Evolutionary conservation across 805 yeast genomes (phyloP), one percentile per base, ranked within the genome.

Genomic region (Dipodascus albidus): DNA sequence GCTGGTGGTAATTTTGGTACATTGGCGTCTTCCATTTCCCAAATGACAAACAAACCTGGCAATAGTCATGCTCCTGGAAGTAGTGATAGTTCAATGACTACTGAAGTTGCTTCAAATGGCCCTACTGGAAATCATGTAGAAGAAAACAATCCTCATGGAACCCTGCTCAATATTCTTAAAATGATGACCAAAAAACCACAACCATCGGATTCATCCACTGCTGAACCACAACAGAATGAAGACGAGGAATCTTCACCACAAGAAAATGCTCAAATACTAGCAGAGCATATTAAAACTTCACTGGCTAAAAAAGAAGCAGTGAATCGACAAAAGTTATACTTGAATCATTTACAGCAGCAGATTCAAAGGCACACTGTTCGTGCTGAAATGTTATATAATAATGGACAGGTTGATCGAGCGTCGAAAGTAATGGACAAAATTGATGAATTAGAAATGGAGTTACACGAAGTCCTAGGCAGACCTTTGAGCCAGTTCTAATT

Each of bases 141-240:
- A 38, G 44, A 38, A 19, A 38, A 38, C n/a, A 38, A 38, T 17
- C 44, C 44, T 38, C 44, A 38, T 38, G 44, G 44, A n/a, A 38
- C 44, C 4, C n/a, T 38, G 15, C 15, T 38, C 14, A 38, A 38
- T 19, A 38, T 38, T 11, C 20, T 38, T 11, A 38, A 38, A 19
- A 38, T 38, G 44, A 38, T 38, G 44, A 38, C 44, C 17, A 38
- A 38, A 14, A 38, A 38, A 19, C 44, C 44, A 38, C 14, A 4
- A 14, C 20, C 33, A 11, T 6, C 33, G 11, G 33, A 27, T 27
- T 27, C 33, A 6, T 27, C 33, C 11, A 11, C 9, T 11, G 6
- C 33, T 27, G 33, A 27, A 27, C 9, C 11, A 27, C 33, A 17
- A 6, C 44, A 4, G n/a, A 4, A 38, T 4, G 44, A 38, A 6